phyloP scores from a whole-genome alignment of 768 basidiomycete species.

The Pulveroboletus sp. region DNA sequence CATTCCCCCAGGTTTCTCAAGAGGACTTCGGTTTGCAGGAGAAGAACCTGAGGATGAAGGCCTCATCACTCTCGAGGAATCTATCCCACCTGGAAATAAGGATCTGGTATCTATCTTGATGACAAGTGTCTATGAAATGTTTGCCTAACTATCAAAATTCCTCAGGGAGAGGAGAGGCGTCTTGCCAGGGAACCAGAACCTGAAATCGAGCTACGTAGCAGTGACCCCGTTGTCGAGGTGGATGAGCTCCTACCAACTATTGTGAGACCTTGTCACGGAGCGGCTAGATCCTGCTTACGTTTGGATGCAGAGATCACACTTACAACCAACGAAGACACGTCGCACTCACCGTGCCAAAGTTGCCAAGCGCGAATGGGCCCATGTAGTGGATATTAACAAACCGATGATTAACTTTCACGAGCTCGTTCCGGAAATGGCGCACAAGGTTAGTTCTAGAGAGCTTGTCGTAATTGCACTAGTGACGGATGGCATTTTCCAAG shows the following conservation, averaged over 20 bases:
- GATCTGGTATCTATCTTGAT: conserved; percentile 14
- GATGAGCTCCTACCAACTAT: conserved; percentile 75
- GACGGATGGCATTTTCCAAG: conserved; percentile 36
- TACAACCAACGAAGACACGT: conserved; percentile 49
- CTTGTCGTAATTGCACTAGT: not conserved
- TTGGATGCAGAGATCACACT: conserved; percentile 45
- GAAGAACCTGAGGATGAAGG: conserved; percentile 48
- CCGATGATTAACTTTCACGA: conserved; percentile 85
- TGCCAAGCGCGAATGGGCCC: conserved; percentile 95
- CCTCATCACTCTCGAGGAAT: conserved; percentile 30
- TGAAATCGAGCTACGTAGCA: conserved; percentile 15
- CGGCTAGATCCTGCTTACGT: conserved; percentile 2
- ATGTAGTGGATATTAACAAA: conserved; percentile 90
- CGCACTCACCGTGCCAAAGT: conserved; percentile 42
- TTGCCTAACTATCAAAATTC: conserved; percentile 23
- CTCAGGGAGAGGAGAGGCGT: conserved; percentile 19
- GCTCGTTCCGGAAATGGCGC: conserved; percentile 95
- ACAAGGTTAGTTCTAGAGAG: conserved; percentile 51
- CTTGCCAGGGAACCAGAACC: conserved; percentile 19
- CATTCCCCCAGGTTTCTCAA: conserved; percentile 76
- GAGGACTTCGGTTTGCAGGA: conserved; percentile 70
- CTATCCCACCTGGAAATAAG: conserved; percentile 2
- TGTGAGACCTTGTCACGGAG: conserved; percentile 25
- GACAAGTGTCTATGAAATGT: conserved; percentile 1
- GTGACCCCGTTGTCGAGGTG: conserved; percentile 45